Evolutionary conservation across 2,329 filamentous ascomycete genomes (phyloP), one percentile per base, ranked within the genome.

Genomic region (Nigrograna mackinnonii): DNA sequence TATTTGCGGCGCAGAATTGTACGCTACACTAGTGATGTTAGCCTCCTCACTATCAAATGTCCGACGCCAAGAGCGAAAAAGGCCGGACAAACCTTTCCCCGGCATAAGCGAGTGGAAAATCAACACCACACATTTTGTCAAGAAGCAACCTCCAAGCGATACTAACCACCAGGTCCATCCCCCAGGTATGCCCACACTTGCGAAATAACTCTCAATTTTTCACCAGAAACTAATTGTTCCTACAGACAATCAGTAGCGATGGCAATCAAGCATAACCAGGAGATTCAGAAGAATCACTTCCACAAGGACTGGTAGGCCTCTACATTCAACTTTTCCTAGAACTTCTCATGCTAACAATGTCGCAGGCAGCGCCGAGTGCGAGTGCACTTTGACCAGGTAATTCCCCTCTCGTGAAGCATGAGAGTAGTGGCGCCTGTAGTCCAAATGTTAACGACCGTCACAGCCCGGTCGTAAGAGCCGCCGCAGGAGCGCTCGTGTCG

Each of bases 181-280:
- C 47, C 43, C 47, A 59, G 61, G 61, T 64, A 62, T 50, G 60
- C 43, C 17, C 26, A n/a, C n/a, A n/a, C n/a, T n/a, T n/a, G n/a
- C n/a, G n/a, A n/a, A n/a, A n/a, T n/a, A n/a, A n/a, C n/a, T n/a
- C n/a, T n/a, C n/a, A n/a, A n/a, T n/a, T n/a, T n/a, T n/a, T n/a
- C n/a, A n/a, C n/a, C n/a, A n/a, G n/a, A n/a, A n/a, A n/a, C n/a
- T n/a, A n/a, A n/a, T n/a, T n/a, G n/a, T n/a, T n/a, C n/a, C n/a
- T 31, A 12, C 17, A 46, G 50, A 53, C 49, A 64, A 62, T 50
- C 59, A 54, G 58, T 52, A 60, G 51, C 58, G 55, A 67, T 67
- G 91, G 89, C 92, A 84, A 96, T 97, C 90, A 95, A 95, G 86
- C 91, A 96, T 88, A 97, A 97, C 83, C 91, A 96, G 83, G 88